These are phyloP conservation scores for Arthrobotrys entomopaga DNA, from an alignment of 2,329 filamentous ascomycete species.

Conservation along the genomic window DNA sequence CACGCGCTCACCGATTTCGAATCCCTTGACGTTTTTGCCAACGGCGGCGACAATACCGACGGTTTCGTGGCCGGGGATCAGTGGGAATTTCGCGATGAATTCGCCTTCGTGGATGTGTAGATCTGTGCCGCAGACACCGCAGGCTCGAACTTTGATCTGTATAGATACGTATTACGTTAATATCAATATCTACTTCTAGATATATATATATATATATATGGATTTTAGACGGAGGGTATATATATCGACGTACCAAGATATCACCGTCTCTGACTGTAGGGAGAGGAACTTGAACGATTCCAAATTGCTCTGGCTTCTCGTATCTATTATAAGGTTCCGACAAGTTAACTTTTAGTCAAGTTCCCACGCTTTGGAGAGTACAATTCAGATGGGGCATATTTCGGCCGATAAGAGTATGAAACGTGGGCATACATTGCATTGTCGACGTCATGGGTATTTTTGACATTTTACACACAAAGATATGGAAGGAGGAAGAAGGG, in stretches of 20 bases:
- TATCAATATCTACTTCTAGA: not conserved
- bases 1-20: slow-evolving; percentile 72
- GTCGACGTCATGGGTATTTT: too few relatives aligned
- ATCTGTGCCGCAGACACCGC: slow-evolving; percentile 69
- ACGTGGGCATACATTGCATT: too few relatives aligned
- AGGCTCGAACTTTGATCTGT: slow-evolving; percentile 74
- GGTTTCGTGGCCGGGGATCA: slow-evolving; percentile 70
- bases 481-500: not conserved
- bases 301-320: slow-evolving; percentile 71
- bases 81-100: slow-evolving; percentile 68
- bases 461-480: slow-evolving; percentile 23
- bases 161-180: slow-evolving; percentile 58
- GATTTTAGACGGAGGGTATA: slow-evolving; percentile 2
- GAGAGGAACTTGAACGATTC: slow-evolving; percentile 71
- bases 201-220: not conserved
- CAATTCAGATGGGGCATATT: too few relatives aligned
- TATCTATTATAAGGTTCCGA: slow-evolving; percentile 64
- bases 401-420: too few relatives aligned
- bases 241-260: slow-evolving; percentile 64
- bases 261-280: slow-evolving; percentile 71
- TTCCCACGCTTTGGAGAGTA: too few relatives aligned
- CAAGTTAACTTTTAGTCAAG: too few relatives aligned
- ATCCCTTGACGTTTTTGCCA: slow-evolving; percentile 70
- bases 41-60: slow-evolving; percentile 72
- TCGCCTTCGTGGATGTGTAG: slow-evolving; percentile 75